Evolutionary conservation across 2,329 filamentous ascomycete species (phyloP).

Genomic region (Amauroascus verrucosus): DNA sequence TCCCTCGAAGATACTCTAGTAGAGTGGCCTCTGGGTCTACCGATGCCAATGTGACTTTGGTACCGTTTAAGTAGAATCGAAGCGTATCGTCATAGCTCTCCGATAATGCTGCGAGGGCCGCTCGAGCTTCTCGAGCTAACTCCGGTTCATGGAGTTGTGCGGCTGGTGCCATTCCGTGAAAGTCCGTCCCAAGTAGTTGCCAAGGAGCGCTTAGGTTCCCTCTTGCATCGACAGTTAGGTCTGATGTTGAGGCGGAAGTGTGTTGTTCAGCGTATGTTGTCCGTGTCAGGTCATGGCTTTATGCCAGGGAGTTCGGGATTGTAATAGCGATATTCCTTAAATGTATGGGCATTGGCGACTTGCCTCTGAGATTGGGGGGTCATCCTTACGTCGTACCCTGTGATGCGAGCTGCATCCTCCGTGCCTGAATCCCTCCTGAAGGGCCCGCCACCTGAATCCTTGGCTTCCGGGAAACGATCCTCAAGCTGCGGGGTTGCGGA

Average conservation of each 20-base stretch:
- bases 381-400: background rate
- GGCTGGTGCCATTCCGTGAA: constrained; percentile 46
- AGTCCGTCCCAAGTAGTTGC: background rate
- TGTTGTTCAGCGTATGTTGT: background rate
- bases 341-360: no score
- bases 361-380: background rate
- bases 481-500: constrained; percentile 20
- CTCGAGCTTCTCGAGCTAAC: constrained; percentile 27
- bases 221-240: background rate
- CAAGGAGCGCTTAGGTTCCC: background rate
- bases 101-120: constrained; percentile 53
- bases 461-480: background rate
- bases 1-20: constrained; percentile 82
- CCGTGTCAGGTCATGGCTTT: background rate
- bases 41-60: constrained; percentile 71
- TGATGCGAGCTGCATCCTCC: background rate
- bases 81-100: constrained; percentile 76
- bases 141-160: constrained; percentile 38
- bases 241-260: background rate
- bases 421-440: background rate
- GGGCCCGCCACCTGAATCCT: background rate
- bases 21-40: constrained; percentile 87
- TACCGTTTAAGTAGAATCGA: constrained; percentile 90
- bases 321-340: background rate
- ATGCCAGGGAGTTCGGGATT: background rate